Evolutionary conservation across 2,329 filamentous ascomycete genomes (phyloP), one percentile per base, ranked within the genome.

Genomic region (Zymoseptoria crescenta): DNA sequence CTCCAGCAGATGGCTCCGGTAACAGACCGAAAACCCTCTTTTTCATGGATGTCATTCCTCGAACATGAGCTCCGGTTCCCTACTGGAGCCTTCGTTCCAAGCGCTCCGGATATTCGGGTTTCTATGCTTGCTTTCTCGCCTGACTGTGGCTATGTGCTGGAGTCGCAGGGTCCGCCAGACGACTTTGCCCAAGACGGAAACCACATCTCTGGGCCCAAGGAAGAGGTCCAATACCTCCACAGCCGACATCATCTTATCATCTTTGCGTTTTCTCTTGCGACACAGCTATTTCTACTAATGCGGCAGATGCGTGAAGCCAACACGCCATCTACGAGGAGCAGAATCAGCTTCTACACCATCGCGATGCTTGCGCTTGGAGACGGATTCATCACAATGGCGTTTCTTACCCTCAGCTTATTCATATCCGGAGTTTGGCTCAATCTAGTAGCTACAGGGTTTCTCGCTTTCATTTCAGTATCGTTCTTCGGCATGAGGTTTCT

Each of bases 401-500:
- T 83, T 57, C 75, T 83, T 27, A 73, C 83, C 16, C 69, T 84
- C 59, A 79, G 82, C 61, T 76, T 85, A 59, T 81, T 83, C 61
- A 74, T 81, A 1, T 77, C 80, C 13, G 77, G 80, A 1, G 77
- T 82, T 0, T 84, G 83, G 62, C 70, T 85, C 30, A 75, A 81
- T 16, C 70, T 86, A 56, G 78, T 83, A 16, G 78, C 78, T 1
- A 78, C 80, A 27, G 80, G 80, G 2, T 87, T 86, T 67, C 70
- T 87, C 19, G 78, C 82, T 0, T 81, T 86, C 62, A 77, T 85
- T 54, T 82, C 81, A 16, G 81, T 85, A 24, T 80, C 81, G 59
- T 83, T 83, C 68, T 82, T 86, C 58, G 83, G 83, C 30, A 84
- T 87, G 75, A 81, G 83, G 56, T 87, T 87, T 64, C 75, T 87